phyloP scores from a whole-genome alignment of 352 stramenopile genomes.

The Phytopythium montanum region DNA sequence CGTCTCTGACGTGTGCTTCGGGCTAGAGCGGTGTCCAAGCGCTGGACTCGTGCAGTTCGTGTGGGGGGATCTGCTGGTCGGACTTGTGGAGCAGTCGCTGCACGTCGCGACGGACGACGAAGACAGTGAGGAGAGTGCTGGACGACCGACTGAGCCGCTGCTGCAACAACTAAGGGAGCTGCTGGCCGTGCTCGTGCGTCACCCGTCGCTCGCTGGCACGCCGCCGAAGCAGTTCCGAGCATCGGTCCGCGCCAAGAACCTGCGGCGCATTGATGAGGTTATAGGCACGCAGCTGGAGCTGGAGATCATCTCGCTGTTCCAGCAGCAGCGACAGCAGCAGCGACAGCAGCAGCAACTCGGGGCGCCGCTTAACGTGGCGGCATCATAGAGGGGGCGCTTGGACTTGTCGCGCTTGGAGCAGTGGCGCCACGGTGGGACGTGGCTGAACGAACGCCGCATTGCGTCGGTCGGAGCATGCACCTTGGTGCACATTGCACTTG shows the following conservation, averaged over 20 bases:
- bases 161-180: conserved; percentile 12
- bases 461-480: not conserved
- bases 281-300: conserved; percentile 38
- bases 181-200: conserved; percentile 20
- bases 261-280: conserved; percentile 31
- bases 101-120: not conserved
- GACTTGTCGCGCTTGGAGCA: not conserved
- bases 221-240: conserved; percentile 53
- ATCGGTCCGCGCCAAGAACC: conserved; percentile 41
- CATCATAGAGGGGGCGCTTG: not conserved
- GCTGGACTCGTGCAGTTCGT: conserved; percentile 41
- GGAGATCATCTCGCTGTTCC: conserved; percentile 40
- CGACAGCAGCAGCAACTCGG: too few relatives aligned
- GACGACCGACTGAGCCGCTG: not conserved
- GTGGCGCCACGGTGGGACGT: not conserved
- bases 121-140: not conserved
- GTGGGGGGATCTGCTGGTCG: conserved; percentile 44
- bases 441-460: not conserved
- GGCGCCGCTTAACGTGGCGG: not conserved
- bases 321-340: conserved; percentile 24
- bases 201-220: conserved; percentile 27
- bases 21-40: conserved; percentile 35
- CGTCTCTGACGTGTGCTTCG: conserved; percentile 3
- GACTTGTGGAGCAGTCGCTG: conserved; percentile 16
- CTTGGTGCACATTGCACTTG: not conserved